Conservation (phyloP, 768 basidiomycete genomes). For the Mycena polygramma region DNA sequence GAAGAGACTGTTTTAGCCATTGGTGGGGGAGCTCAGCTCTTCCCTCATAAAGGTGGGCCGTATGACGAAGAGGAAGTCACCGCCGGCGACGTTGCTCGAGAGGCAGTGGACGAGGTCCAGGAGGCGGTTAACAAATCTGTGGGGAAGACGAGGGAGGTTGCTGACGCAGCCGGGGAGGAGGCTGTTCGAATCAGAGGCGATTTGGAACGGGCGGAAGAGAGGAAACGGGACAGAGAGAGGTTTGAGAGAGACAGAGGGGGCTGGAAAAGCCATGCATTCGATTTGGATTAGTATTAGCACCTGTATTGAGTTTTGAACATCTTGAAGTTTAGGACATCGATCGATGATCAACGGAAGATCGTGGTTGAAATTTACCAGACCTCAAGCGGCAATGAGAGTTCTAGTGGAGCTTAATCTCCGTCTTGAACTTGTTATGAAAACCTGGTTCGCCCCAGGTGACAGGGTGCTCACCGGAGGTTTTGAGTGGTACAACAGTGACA, state of each 20-base stretch:
- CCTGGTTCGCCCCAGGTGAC: no score
- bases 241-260: conserved; percentile 40
- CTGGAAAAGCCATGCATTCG: conserved; percentile 53
- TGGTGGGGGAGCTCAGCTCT: conserved; percentile 37
- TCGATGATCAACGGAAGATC: no score
- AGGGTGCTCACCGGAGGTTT: no score
- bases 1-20: conserved; percentile 50
- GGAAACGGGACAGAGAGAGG: conserved; percentile 42
- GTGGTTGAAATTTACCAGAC: no score
- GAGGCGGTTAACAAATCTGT: conserved; percentile 31
- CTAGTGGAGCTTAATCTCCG: no score
- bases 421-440: no score
- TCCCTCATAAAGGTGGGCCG: conserved; percentile 47
- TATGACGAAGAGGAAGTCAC: conserved; percentile 44
- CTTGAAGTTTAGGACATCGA: no score
- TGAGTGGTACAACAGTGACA: conserved; percentile 51
- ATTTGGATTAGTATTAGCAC: conserved; percentile 35
- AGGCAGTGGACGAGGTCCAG: conserved; percentile 36
- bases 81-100: conserved; percentile 37
- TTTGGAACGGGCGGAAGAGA: conserved; percentile 43
- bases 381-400: no score
- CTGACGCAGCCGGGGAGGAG: conserved; percentile 35
- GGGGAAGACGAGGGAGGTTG: conserved; percentile 38
- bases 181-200: conserved; percentile 37
- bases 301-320: not conserved